Evolutionary conservation across 139 green algal species (phyloP).

Genomic region (Chlamydomonas incerta): DNA sequence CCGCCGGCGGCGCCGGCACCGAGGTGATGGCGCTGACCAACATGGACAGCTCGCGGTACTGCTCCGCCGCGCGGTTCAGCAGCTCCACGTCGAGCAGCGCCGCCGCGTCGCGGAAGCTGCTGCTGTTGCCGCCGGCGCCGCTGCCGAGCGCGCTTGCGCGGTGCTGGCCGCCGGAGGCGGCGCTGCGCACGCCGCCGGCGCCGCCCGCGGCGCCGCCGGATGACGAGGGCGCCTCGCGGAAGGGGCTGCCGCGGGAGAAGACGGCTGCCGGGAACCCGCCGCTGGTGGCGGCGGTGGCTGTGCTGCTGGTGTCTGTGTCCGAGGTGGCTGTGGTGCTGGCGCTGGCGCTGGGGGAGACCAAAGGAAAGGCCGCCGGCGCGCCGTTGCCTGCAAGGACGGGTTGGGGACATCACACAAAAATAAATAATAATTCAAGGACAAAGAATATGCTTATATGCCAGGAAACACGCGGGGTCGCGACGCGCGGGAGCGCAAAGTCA

Average conservation of each 20-base stretch:
- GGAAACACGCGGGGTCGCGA: no score
- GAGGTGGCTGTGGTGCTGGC: not conserved
- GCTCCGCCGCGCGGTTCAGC: slow-evolving; percentile 26
- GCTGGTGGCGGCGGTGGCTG: not conserved
- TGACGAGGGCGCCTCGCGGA: not conserved
- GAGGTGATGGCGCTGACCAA: slow-evolving; percentile 30
- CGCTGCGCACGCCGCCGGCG: not conserved
- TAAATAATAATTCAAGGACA: no score
- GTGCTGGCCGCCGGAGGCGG: not conserved
- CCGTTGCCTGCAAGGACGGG: no score
- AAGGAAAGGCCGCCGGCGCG: not conserved
- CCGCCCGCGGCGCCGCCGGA: not conserved
- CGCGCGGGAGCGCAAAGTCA: no score
- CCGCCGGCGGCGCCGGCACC: not conserved
- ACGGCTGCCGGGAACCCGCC: no score
- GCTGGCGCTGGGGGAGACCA: not conserved
- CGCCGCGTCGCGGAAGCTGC: not conserved
- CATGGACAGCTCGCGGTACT: slow-evolving; percentile 40
- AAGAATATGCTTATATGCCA: no score
- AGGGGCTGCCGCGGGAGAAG: no score
- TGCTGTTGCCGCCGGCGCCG: not conserved
- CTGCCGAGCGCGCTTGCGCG: not conserved
- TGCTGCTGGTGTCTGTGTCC: not conserved
- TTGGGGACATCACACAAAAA: no score
- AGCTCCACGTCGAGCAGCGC: slow-evolving; percentile 19